phyloP scores from a whole-genome alignment of 345 rosid genomes.

The Cardiospermum halicacabum region DNA sequence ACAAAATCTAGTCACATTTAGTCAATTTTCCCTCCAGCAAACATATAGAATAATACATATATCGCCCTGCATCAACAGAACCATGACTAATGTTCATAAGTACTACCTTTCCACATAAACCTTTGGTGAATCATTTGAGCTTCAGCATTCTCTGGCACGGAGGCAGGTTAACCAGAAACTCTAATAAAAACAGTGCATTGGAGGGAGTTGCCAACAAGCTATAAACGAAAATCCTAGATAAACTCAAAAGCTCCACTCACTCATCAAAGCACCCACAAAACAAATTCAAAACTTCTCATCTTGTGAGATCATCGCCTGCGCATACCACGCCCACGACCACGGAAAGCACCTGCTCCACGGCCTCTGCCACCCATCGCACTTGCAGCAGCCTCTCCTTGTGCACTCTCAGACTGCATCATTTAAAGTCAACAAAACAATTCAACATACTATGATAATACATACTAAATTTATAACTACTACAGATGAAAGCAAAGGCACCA shows the following conservation, averaged over 20 bases:
- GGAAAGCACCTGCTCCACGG: constrained; percentile 61
- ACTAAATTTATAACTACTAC: neutral
- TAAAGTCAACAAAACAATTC: constrained; percentile 1
- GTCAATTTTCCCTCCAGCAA: neutral
- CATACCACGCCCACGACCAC: constrained; percentile 99
- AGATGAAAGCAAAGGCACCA: neutral
- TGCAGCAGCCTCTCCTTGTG: constrained; percentile 93
- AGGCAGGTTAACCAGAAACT: neutral
- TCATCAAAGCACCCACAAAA: neutral
- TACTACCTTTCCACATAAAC: neutral
- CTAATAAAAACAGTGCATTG: neutral
- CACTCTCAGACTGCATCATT: constrained; percentile 82
- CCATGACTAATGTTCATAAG: neutral
- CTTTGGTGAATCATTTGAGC: neutral
- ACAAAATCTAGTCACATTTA: neutral
- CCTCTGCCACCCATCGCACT: constrained; percentile 93
- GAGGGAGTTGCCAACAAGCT: neutral
- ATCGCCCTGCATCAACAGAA: neutral
- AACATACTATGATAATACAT: neutral
- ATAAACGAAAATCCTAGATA: neutral
- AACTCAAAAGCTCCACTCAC: neutral
- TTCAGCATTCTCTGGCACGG: neutral
- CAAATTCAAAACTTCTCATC: neutral
- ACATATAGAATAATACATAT: neutral
- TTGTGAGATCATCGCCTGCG: constrained; percentile 62